These are phyloP conservation scores for Fusarium clavum DNA, from an alignment of 2,329 filamentous ascomycete species.

Conservation along the genomic window DNA sequence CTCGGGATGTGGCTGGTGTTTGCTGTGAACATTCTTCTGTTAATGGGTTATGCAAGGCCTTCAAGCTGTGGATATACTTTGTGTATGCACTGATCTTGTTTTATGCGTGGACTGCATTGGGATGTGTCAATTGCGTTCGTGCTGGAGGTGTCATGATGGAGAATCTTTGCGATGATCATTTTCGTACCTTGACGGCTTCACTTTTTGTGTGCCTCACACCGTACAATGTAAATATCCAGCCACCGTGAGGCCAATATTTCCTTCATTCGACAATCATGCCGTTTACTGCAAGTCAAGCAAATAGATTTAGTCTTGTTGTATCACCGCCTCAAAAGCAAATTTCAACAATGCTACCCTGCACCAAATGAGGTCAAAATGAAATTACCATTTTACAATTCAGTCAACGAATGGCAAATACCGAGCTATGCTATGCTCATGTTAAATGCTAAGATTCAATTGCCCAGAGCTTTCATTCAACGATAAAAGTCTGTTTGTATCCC, in stretches of 20 bases:
- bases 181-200: not conserved
- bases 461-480: too few species aligned
- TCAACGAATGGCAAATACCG: too few species aligned
- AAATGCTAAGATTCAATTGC: too few species aligned
- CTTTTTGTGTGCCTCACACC: fast-evolving
- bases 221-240: not conserved
- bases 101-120: not conserved
- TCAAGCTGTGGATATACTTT: not conserved
- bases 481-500: too few species aligned
- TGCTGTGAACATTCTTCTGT: not conserved
- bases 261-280: not conserved
- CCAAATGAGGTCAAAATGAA: not conserved
- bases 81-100: not conserved
- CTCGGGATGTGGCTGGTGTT: not conserved
- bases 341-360: not conserved
- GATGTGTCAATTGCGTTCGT: not conserved
- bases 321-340: not conserved
- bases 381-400: too few species aligned
- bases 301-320: not conserved
- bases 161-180: not conserved
- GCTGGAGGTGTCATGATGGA: not conserved
- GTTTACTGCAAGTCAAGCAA: not conserved
- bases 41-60: not conserved
- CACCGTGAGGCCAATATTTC: fast-evolving
- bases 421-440: too few species aligned